Evolutionary conservation across 1,284 basidiomycete species (phyloP).

Genomic region (Bjerkandera adusta): DNA sequence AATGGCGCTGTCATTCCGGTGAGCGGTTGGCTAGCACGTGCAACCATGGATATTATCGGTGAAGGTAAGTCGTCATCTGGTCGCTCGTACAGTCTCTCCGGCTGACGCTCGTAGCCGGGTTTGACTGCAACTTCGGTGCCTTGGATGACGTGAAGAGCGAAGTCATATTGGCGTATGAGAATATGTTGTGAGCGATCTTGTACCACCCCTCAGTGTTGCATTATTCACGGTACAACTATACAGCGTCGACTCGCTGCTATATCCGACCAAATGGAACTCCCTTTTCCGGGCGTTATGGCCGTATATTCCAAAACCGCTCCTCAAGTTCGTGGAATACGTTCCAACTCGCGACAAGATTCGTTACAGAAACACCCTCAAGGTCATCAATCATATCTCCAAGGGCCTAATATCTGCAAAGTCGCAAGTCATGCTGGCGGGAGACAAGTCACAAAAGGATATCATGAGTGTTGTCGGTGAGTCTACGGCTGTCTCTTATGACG

Average conservation of each 20-base stretch:
- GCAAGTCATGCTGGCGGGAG: conserved; percentile 3
- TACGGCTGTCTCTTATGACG: background rate
- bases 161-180: conserved; percentile 24
- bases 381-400: conserved; percentile 20
- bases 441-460: conserved; percentile 25
- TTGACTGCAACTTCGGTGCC: conserved; percentile 29
- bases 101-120: conserved; percentile 14
- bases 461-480: conserved; percentile 27
- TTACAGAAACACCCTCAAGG: conserved; percentile 21
- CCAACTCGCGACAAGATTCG: conserved; percentile 27
- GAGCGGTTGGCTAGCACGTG: conserved; percentile 14
- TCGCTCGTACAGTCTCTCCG: background rate
- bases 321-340: conserved; percentile 24
- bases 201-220: too few species aligned
- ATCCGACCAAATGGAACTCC: background rate
- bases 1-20: conserved; percentile 6
- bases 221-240: background rate
- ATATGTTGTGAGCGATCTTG: conserved; percentile 28
- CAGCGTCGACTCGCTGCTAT: conserved; percentile 1
- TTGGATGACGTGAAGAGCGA: conserved; percentile 25
- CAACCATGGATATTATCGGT: conserved; percentile 15
- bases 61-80: conserved; percentile 4
- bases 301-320: conserved; percentile 23
- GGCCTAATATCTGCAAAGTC: conserved; percentile 5
- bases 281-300: conserved; percentile 1